Conservation (phyloP, 306 rosid species). For the Crotalaria pallida region DNA sequence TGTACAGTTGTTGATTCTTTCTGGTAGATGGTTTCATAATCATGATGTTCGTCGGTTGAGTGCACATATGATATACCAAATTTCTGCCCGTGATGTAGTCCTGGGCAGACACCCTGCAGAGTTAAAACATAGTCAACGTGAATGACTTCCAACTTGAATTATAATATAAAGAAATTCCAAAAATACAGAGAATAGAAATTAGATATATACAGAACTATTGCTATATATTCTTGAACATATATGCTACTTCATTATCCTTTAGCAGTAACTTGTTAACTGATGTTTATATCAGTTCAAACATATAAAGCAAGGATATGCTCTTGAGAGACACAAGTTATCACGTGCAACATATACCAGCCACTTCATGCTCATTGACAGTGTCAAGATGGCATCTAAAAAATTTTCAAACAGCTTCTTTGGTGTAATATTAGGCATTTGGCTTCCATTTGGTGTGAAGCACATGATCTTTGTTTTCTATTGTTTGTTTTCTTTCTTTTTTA, state of each 20-base stretch:
- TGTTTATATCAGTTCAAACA: neutral
- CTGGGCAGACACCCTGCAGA: constrained; percentile 86
- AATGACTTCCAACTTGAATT: neutral
- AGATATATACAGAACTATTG: neutral
- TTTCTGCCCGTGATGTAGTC: constrained; percentile 72
- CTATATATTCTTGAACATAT: neutral
- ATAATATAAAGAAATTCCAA: neutral
- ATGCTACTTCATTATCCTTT: neutral
- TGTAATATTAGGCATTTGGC: neutral
- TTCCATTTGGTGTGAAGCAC: neutral
- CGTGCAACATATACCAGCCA: neutral
- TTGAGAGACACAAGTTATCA: neutral
- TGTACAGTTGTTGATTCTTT: constrained; percentile 38
- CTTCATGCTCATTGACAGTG: neutral
- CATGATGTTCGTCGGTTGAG: constrained; percentile 30
- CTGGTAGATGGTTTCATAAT: constrained; percentile 30
- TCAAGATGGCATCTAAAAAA: neutral
- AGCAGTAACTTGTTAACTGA: neutral
- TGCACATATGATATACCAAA: constrained; percentile 48
- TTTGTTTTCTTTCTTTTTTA: neutral
- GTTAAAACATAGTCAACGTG: constrained; percentile 4
- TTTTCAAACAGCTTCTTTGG: neutral
- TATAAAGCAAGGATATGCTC: constrained; percentile 1
- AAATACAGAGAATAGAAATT: neutral
- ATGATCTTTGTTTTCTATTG: neutral